Percentiles rank a stretch among this genome's conserved stretches.
These are phyloP conservation scores for Smallanthus sonchifolius DNA, from an alignment of 129 eudicot species.

Conservation along the genomic window DNA sequence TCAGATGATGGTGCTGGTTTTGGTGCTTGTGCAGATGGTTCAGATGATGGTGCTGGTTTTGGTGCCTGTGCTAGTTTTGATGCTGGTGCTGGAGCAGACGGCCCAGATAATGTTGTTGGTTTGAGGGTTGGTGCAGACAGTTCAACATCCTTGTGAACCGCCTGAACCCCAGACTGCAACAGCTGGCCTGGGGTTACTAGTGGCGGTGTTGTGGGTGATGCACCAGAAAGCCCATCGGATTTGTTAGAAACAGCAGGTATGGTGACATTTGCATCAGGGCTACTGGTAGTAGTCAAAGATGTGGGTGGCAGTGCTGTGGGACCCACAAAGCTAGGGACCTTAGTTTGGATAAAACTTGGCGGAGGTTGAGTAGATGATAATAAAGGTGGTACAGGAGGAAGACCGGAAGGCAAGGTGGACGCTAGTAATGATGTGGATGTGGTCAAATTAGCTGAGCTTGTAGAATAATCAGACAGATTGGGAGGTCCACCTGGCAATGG, in stretches of 20 bases:
- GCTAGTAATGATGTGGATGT: neutral
- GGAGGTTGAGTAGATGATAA: slow-evolving; percentile 37
- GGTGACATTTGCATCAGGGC: slow-evolving; percentile 33
- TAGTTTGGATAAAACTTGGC: slow-evolving; percentile 37
- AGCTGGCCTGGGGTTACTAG: slow-evolving; percentile 84
- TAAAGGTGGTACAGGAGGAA: neutral
- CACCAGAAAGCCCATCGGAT: slow-evolving; percentile 16
- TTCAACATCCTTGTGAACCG: slow-evolving; percentile 64
- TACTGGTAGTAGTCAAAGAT: slow-evolving; percentile 20
- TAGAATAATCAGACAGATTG: slow-evolving; percentile 40
- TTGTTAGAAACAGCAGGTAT: slow-evolving; percentile 29
- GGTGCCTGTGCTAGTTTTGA: slow-evolving; percentile 57
- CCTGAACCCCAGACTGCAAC: slow-evolving; percentile 52
- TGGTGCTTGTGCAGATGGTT: slow-evolving; percentile 18
- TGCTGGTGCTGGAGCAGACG: slow-evolving; percentile 36
- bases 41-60: slow-evolving; percentile 44
- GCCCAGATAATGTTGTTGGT: slow-evolving; percentile 53
- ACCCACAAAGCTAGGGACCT: slow-evolving; percentile 33
- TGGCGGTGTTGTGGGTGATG: slow-evolving; percentile 45
- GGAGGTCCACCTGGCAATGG: slow-evolving; percentile 48
- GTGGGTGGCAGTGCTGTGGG: slow-evolving; percentile 21
- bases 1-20: slow-evolving; percentile 24
- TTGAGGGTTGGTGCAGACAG: too few species aligned
- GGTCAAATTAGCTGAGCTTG: slow-evolving; percentile 21
- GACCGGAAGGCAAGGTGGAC: neutral